Evolutionary conservation across 176 grass and related monocot species (phyloP).

Genomic region (Carex pumila): DNA sequence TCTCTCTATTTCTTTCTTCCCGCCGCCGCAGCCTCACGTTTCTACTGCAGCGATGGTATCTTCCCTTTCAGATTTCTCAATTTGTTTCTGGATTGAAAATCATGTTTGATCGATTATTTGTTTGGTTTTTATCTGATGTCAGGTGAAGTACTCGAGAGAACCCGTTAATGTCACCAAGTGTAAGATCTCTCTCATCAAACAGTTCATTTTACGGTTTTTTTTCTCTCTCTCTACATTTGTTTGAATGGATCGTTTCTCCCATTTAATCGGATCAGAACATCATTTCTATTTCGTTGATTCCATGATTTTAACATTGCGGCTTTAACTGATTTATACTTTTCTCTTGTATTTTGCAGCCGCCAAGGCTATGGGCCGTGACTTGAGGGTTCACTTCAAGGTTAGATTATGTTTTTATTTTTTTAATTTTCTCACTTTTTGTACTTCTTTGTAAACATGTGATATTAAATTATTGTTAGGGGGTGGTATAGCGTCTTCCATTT

Average conservation of each 20-base stretch:
- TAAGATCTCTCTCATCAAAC: constrained; percentile 23
- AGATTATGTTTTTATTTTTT: background rate
- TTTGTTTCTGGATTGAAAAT: background rate
- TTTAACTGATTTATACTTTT: constrained; percentile 5
- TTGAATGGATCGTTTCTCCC: background rate
- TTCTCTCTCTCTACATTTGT: background rate
- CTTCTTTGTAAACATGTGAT: background rate
- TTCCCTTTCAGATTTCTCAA: background rate
- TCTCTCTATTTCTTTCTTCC: too few species aligned
- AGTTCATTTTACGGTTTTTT: background rate
- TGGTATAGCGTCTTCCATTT: background rate
- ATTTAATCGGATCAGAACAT: background rate
- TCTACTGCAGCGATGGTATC: constrained; percentile 34
- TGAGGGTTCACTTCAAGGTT: constrained; percentile 91
- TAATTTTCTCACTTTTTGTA: background rate
- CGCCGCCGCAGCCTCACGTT: background rate
- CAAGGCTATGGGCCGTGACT: constrained; percentile 78
- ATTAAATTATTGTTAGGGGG: background rate
- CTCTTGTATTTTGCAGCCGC: constrained; percentile 38
- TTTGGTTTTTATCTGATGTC: background rate
- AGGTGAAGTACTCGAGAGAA: constrained; percentile 75
- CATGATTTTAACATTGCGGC: background rate
- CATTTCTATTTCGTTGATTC: background rate
- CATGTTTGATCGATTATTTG: background rate
- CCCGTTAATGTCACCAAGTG: constrained; percentile 58